A percentile compares a stretch with the other conserved stretches of the same genome.
Evolutionary conservation across 1,284 basidiomycete genomes (phyloP).

Genomic region (Cryptococcus sp.): DNA sequence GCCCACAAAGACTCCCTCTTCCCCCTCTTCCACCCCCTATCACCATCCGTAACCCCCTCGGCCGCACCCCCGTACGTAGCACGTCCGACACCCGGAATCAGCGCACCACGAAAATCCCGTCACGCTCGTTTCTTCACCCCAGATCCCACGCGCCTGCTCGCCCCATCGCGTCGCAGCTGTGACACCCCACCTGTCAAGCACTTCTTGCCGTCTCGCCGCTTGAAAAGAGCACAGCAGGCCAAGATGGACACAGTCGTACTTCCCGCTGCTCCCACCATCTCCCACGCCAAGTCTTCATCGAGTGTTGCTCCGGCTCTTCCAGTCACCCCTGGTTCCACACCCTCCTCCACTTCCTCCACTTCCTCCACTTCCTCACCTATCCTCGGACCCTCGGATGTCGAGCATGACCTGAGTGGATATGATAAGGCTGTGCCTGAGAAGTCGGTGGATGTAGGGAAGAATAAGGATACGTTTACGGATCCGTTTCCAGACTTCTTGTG

Average conservation of each 20-base stretch:
- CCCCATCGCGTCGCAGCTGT: too few relatives aligned
- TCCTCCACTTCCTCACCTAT: constrained; percentile 15
- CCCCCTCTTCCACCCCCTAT: not conserved
- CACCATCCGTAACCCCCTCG: not conserved
- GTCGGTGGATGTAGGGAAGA: not conserved
- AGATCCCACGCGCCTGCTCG: not conserved
- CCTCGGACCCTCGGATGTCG: constrained; percentile 12
- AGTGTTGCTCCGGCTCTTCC: not conserved
- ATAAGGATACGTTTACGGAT: constrained; percentile 17
- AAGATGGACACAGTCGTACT: constrained; percentile 2
- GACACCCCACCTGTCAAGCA: too few relatives aligned
- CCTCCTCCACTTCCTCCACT: constrained; percentile 15
- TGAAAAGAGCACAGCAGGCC: not conserved
- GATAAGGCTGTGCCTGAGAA: not conserved
- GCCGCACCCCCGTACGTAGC: not conserved
- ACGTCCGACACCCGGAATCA: too few relatives aligned
- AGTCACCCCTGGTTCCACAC: not conserved
- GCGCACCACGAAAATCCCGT: too few relatives aligned
- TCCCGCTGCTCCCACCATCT: not conserved
- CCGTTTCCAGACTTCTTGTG: constrained; percentile 71
- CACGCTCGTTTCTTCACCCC: not conserved
- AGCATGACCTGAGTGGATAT: not conserved
- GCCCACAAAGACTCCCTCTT: not conserved
- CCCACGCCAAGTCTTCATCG: not conserved
- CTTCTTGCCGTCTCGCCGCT: too few relatives aligned